A percentile compares a stretch with the other conserved stretches of the same genome.
phyloP scores from a whole-genome alignment of 2,329 filamentous ascomycete species.

The Leptographium wingfieldii region DNA sequence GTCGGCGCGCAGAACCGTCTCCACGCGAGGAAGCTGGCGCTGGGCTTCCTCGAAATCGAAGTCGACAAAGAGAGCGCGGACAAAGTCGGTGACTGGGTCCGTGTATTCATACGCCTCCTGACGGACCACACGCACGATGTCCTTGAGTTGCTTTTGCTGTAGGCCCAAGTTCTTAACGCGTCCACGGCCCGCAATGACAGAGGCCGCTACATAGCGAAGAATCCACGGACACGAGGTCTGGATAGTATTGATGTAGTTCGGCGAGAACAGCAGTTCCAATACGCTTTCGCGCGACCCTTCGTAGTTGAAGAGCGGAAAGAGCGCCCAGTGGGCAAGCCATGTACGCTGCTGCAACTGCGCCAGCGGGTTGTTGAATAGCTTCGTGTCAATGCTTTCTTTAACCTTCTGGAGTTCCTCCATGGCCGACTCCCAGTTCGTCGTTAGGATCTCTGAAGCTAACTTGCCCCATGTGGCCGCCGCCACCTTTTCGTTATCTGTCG shows the following conservation, averaged over 20 bases:
- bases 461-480: slow-evolving; percentile 95
- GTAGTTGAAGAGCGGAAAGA: slow-evolving; percentile 98
- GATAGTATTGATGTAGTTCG: slow-evolving; percentile 98
- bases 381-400: slow-evolving; percentile 83
- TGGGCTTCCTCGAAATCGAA: slow-evolving; percentile 98
- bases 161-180: slow-evolving; percentile 67
- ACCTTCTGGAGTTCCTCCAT: slow-evolving; percentile 86
- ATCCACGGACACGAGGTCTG: slow-evolving; percentile 97
- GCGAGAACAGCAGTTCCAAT: slow-evolving; percentile 93
- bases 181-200: slow-evolving; percentile 86
- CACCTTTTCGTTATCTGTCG: slow-evolving; percentile 97
- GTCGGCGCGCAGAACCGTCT: slow-evolving; percentile 82
- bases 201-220: slow-evolving; percentile 81
- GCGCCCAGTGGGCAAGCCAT: slow-evolving; percentile 95
- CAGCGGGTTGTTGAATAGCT: slow-evolving; percentile 90
- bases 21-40: slow-evolving; percentile 72
- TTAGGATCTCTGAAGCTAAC: slow-evolving; percentile 89
- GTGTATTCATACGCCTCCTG: slow-evolving; percentile 97
- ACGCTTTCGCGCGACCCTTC: slow-evolving; percentile 81
- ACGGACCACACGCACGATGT: slow-evolving; percentile 85
- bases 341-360: slow-evolving; percentile 93
- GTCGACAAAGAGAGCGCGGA: slow-evolving; percentile 87
- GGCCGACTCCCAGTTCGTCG: slow-evolving; percentile 86
- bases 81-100: slow-evolving; percentile 91
- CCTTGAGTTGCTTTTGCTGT: slow-evolving; percentile 98